Conservation (phyloP, 495 filamentous ascomycete genomes). For the Acidiella bohemica region DNA sequence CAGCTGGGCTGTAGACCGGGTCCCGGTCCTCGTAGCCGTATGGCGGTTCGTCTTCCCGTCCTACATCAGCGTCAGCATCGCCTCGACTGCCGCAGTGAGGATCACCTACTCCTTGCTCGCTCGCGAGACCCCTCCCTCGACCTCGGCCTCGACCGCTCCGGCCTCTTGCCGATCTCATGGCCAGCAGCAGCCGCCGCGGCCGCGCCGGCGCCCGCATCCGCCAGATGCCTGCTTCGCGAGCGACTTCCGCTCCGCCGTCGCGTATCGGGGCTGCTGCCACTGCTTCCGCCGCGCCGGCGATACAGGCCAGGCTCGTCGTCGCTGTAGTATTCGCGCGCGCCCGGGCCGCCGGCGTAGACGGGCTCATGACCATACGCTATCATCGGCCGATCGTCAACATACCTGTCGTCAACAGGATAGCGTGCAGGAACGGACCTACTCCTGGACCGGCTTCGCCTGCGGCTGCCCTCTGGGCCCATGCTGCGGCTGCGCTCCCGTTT, state of each 20-base stretch:
- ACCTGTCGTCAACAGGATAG: conserved; percentile 37
- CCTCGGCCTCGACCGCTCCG: conserved; percentile 41
- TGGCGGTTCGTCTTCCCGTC: conserved; percentile 7
- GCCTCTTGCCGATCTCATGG: conserved; percentile 51
- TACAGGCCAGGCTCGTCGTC: conserved; percentile 20
- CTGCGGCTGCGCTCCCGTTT: conserved; percentile 47
- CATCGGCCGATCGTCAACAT: conserved; percentile 32
- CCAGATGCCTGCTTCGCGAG: conserved; percentile 29
- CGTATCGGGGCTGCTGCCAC: conserved; percentile 27
- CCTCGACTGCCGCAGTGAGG: no score
- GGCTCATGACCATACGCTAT: conserved; percentile 33
- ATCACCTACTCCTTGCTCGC: no score
- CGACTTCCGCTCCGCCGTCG: conserved; percentile 32
- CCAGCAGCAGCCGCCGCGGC: conserved; percentile 68
- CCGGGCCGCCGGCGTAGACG: conserved; percentile 21
- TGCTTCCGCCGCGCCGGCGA: conserved; percentile 21
- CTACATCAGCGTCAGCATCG: background rate
- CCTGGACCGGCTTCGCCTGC: conserved; percentile 35
- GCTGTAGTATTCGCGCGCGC: conserved; percentile 20
- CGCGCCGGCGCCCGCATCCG: conserved; percentile 54
- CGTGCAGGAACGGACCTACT: conserved; percentile 20
- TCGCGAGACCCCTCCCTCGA: no score
- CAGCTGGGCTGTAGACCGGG: conserved; percentile 4
- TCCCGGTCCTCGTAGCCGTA: conserved; percentile 5
- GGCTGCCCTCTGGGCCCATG: conserved; percentile 38